Conservation (phyloP, 75 land plant genomes). For the Ceratopteris richardii region DNA sequence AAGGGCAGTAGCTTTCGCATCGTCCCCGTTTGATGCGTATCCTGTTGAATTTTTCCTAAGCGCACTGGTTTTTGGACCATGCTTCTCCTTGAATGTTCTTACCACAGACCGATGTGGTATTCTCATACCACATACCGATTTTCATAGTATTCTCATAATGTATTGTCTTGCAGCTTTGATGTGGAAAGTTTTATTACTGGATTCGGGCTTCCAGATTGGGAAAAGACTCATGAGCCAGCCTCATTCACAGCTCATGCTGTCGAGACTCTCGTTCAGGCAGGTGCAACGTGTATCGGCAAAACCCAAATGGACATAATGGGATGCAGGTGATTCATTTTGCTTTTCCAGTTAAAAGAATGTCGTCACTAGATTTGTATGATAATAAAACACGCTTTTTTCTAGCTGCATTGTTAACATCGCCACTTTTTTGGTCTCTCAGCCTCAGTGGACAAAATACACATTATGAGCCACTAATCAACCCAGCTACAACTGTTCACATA, state of each 20-base stretch:
- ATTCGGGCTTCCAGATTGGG: conserved; percentile 84
- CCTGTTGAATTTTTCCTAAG: no score
- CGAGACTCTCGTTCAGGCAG: conserved; percentile 40
- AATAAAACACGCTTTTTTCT: no score
- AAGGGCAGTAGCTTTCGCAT: no score
- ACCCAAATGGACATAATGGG: conserved; percentile 92
- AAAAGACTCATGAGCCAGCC: conserved; percentile 59
- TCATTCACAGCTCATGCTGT: conserved; percentile 53
- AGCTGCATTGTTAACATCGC: no score
- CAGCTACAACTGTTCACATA: conserved; percentile 38
- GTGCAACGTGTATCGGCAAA: conserved; percentile 71
- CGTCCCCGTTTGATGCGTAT: no score
- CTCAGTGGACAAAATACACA: conserved; percentile 73
- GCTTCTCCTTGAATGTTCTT: no score
- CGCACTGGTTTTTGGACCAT: no score
- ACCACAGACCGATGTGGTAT: no score
- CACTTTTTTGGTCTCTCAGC: conserved; percentile 19
- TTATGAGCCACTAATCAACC: conserved; percentile 67
- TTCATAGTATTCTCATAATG: no score
- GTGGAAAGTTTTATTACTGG: conserved; percentile 66
- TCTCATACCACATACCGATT: no score
- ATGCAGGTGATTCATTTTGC: conserved; percentile 41
- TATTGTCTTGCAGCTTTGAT: conserved; percentile 79
- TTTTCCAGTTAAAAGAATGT: background rate
- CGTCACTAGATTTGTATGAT: no score